These are phyloP conservation scores for Symbiodinium natans DNA, from an alignment of 73 alveolate genomes.

Conservation along the genomic window DNA sequence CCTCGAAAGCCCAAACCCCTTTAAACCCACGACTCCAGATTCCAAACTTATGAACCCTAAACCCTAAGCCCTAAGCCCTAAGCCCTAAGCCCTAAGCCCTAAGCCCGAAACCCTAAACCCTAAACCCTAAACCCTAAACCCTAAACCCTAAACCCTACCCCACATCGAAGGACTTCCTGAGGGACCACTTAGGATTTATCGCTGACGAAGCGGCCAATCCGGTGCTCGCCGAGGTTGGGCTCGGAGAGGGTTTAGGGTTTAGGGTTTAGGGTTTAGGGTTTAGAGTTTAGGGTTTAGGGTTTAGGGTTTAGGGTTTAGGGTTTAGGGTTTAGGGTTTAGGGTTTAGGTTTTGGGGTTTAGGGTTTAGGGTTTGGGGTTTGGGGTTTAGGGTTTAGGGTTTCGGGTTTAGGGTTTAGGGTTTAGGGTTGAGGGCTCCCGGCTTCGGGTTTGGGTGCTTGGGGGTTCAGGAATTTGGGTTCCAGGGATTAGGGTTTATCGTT, in stretches of 20 bases:
- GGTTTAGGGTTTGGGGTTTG: no score
- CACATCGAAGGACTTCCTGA: slow-evolving; percentile 33
- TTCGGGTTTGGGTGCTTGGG: no score
- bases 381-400: no score
- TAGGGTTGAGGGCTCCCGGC: no score
- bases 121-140: neutral
- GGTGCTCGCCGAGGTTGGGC: slow-evolving; percentile 21
- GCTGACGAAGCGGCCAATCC: slow-evolving; percentile 79
- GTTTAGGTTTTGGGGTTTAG: neutral
- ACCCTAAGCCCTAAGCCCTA: no score
- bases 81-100: no score
- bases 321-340: neutral
- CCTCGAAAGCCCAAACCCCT: neutral
- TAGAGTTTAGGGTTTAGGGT: neutral
- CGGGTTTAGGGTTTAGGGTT: no score
- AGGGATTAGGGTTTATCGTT: no score
- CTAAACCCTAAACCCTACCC: no score
- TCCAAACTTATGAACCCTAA: no score
- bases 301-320: neutral
- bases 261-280: neutral
- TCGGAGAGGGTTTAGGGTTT: neutral
- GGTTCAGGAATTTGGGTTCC: no score
- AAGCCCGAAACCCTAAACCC: neutral
- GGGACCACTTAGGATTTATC: slow-evolving; percentile 49
- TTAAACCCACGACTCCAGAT: no score